These are phyloP conservation scores for Kwoniella shandongensis DNA, from an alignment of 768 basidiomycete species.

Conservation along the genomic window DNA sequence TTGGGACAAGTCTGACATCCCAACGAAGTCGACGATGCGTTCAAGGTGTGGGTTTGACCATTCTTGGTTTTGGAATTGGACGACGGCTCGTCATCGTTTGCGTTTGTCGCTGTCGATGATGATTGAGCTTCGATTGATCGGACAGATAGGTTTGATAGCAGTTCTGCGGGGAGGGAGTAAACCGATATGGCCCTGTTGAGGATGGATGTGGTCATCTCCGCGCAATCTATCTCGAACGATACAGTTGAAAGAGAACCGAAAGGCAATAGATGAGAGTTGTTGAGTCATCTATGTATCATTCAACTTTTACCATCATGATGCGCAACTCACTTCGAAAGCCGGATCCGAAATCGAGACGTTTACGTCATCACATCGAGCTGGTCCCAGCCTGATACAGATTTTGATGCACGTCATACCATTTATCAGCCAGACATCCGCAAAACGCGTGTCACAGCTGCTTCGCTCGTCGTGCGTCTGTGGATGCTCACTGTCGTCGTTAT, in stretches of 20 bases:
- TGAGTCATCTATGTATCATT: too few relatives aligned
- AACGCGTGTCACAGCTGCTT: too few relatives aligned
- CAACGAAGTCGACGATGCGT: slow-evolving; percentile 13
- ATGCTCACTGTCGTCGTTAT: too few relatives aligned
- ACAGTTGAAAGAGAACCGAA: neutral
- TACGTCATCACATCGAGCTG: too few relatives aligned
- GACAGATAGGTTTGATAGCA: slow-evolving; percentile 70
- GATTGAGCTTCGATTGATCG: slow-evolving; percentile 60
- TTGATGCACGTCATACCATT: too few relatives aligned
- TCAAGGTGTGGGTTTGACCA: neutral
- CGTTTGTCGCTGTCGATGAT: neutral
- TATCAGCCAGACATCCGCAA: too few relatives aligned
- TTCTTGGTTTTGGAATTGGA: slow-evolving; percentile 14
- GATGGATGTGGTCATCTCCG: slow-evolving; percentile 14
- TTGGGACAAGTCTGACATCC: slow-evolving; percentile 56
- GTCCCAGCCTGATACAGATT: too few relatives aligned
- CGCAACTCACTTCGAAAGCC: too few relatives aligned
- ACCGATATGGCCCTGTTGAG: slow-evolving; percentile 52
- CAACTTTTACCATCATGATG: too few relatives aligned
- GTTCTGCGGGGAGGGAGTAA: slow-evolving; percentile 68
- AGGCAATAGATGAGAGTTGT: neutral
- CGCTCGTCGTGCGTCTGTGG: too few relatives aligned
- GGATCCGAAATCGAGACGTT: too few relatives aligned
- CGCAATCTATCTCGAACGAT: neutral
- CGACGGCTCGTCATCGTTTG: slow-evolving; percentile 9